Base-by-base conservation (phyloP, 2,329 filamentous ascomycete species). In the Plenodomus tracheiphilus region DNA sequence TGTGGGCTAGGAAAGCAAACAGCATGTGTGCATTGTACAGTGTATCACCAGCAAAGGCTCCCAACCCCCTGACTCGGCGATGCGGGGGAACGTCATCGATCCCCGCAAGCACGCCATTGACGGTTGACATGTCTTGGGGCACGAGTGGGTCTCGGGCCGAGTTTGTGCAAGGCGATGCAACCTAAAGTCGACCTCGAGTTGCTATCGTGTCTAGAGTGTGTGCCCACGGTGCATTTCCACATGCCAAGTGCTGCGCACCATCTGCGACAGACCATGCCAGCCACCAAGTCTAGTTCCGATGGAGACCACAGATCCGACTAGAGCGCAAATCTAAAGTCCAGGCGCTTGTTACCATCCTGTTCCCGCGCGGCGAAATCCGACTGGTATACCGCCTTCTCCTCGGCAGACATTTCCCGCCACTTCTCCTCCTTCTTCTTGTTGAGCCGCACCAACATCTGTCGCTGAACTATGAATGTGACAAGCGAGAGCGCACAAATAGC, bases 331-430 rank as follows among this genome's bases (percentile, higher is more conserved):
- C 72, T 61, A 44, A 74, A 75, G 42, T 74, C 72, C 46, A 74
- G 44, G 13, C 74, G 59, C 58, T 72, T 74, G 45, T 74, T 75
- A 0, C 73, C 74, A 28, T 72, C 65, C 11, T 49, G 34, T 45
- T 66, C 59, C 25, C 65, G 61, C 30, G 64, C 54, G 3, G 50
- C 47, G 4, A 59, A 49, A 48, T 75, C 73, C 7, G 64, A 56
- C 32, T 82, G 69, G 60, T 85, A 85, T 17, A 75, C 54, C 1
- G 68, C 67, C 59, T 75, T 74, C 59, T 82, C 76, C 16, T 79
- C 76, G 34, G 73, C 69, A 7, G 64, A 77, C 75, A 84, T 77
- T 7, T 67, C 66, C 15, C 73, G 68, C 81, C 81, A 84, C 15
- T 73, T 62, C 22, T 49, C 56, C 10, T 80, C 78, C 76, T 75